phyloP scores from a whole-genome alignment of 441 rosid genomes.

The Brassica balearica region DNA sequence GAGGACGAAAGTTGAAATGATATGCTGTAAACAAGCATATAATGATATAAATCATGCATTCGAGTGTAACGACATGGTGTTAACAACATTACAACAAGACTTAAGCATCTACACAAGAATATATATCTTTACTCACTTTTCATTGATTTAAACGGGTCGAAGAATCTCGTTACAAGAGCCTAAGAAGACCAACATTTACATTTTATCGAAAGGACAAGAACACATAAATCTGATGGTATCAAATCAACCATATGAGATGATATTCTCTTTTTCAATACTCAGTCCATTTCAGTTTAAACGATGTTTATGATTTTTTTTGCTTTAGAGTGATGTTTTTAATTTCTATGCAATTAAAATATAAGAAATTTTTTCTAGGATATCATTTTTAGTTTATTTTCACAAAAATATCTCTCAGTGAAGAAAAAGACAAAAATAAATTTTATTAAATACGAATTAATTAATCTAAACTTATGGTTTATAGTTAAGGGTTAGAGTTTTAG shows the following conservation, averaged over 20 bases:
- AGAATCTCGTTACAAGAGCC: conserved; percentile 27
- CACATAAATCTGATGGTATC: conserved; percentile 16
- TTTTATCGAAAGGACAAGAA: conserved; percentile 28
- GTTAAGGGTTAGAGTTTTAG: too few relatives aligned
- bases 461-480: too few relatives aligned
- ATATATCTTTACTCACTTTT: conserved; percentile 21
- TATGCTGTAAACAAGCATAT: neutral
- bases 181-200: conserved; percentile 11
- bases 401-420: too few relatives aligned
- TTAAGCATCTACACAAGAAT: conserved; percentile 26
- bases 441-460: too few relatives aligned
- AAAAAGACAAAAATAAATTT: too few relatives aligned
- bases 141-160: conserved; percentile 31
- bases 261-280: neutral
- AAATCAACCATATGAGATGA: conserved; percentile 7
- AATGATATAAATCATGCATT: neutral
- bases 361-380: too few relatives aligned
- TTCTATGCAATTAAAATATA: neutral
- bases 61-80: conserved; percentile 35
- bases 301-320: neutral
- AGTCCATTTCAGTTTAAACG: neutral
- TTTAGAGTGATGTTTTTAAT: neutral
- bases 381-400: too few relatives aligned
- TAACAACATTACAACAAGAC: conserved; percentile 31
- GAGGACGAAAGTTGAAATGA: conserved; percentile 5